Percentiles rank a stretch among this genome's conserved stretches.
Conservation (phyloP, 345 rosid genomes). For the Erysimum cheiranthoides region DNA sequence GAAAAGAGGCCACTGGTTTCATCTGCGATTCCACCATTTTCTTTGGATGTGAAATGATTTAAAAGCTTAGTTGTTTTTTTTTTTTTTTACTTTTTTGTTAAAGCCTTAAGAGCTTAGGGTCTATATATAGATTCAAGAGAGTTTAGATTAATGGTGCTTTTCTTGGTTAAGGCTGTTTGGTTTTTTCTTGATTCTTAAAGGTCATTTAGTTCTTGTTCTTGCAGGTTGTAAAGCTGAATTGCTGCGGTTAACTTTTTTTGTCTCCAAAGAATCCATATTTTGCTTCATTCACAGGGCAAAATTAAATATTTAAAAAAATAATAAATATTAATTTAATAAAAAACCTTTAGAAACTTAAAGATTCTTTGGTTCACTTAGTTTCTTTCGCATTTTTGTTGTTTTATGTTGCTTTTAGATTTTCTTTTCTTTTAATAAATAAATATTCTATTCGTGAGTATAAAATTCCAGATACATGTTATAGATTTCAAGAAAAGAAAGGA, state of each 20-base stretch:
- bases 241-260: not conserved
- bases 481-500: not conserved
- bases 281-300: constrained; percentile 44
- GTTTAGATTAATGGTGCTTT: constrained; percentile 56
- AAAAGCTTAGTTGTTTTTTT: not conserved
- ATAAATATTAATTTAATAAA: not conserved
- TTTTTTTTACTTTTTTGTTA: not conserved
- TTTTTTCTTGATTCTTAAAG: constrained; percentile 45
- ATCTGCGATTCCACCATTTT: constrained; percentile 61
- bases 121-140: constrained; percentile 36
- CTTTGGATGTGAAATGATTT: constrained; percentile 1
- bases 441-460: not conserved
- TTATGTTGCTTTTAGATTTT: not conserved
- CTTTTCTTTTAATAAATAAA: not conserved
- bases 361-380: constrained; percentile 36
- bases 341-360: not conserved
- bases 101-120: constrained; percentile 14
- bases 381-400: constrained; percentile 18
- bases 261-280: constrained; percentile 31
- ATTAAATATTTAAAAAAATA: constrained; percentile 23
- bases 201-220: constrained; percentile 10
- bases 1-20: constrained; percentile 63
- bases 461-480: not conserved
- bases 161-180: constrained; percentile 65
- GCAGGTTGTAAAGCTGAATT: constrained; percentile 41